Evolutionary conservation across 1,284 basidiomycete species (phyloP).

Genomic region (Malassezia cuniculi): DNA sequence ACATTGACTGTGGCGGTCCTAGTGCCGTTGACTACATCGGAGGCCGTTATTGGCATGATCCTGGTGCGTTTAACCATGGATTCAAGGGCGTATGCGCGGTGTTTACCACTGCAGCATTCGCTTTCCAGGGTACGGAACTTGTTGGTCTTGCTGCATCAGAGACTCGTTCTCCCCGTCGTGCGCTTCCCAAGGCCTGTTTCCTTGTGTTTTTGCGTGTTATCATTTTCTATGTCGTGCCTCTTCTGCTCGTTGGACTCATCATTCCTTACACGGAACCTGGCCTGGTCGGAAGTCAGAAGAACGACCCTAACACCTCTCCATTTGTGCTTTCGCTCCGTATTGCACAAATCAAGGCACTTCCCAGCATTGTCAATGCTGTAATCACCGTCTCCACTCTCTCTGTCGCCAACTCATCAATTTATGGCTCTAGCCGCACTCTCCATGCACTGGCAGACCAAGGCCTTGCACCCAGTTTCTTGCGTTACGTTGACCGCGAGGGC

Average conservation of each 20-base stretch:
- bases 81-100: slow-evolving; percentile 46
- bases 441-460: slow-evolving; percentile 43
- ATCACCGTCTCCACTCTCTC: slow-evolving; percentile 47
- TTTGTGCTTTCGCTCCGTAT: slow-evolving; percentile 49
- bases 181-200: slow-evolving; percentile 31
- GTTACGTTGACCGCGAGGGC: slow-evolving; percentile 50
- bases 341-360: slow-evolving; percentile 47
- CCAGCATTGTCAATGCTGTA: slow-evolving; percentile 49
- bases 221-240: slow-evolving; percentile 47
- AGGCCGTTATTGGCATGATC: slow-evolving; percentile 40
- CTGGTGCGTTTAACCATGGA: slow-evolving; percentile 47
- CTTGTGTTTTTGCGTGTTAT: slow-evolving; percentile 46
- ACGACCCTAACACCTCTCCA: slow-evolving; percentile 47
- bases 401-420: slow-evolving; percentile 46
- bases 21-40: slow-evolving; percentile 42
- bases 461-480: slow-evolving; percentile 47
- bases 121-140: slow-evolving; percentile 68
- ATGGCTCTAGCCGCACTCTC: slow-evolving; percentile 46
- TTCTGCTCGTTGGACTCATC: slow-evolving; percentile 38
- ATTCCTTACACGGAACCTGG: slow-evolving; percentile 24
- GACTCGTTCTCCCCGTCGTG: slow-evolving; percentile 45
- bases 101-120: slow-evolving; percentile 58
- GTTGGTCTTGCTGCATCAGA: slow-evolving; percentile 70
- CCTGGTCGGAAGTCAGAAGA: slow-evolving; percentile 17
- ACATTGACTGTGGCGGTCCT: slow-evolving; percentile 46